Evolutionary conservation across 1,284 basidiomycete species (phyloP).

Genomic region (Sporisorium reilianum): DNA sequence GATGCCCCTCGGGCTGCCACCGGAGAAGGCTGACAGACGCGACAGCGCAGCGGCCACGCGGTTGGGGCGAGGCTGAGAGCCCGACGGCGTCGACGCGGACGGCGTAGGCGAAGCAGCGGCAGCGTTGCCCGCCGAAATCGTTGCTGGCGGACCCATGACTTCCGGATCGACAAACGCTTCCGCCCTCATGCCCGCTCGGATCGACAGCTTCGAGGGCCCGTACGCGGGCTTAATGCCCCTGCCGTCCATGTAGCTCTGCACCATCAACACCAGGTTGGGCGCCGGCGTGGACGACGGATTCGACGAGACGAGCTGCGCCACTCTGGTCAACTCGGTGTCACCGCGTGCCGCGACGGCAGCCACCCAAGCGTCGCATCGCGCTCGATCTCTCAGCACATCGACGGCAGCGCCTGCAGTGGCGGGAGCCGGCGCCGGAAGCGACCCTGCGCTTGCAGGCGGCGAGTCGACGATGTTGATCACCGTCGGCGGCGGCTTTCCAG

Average conservation of each 20-base stretch:
- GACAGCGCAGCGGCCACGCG: conserved; percentile 30
- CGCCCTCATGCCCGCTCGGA: conserved; percentile 16
- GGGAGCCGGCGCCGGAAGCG: conserved; percentile 12
- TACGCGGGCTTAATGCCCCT: conserved; percentile 13
- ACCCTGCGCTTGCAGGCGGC: conserved; percentile 1
- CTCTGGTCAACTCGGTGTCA: conserved; percentile 32
- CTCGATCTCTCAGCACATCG: conserved; percentile 7
- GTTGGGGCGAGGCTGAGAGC: conserved; percentile 15
- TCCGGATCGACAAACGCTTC: conserved; percentile 33
- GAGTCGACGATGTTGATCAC: conserved; percentile 29
- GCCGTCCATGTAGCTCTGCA: conserved; percentile 31
- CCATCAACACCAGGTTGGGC: conserved; percentile 24
- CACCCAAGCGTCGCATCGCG: conserved; percentile 19
- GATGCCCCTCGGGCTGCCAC: conserved; percentile 18
- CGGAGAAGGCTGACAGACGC: conserved; percentile 31
- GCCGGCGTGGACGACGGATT: conserved; percentile 30
- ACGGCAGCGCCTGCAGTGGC: conserved; percentile 12
- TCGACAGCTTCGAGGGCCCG: conserved; percentile 24
- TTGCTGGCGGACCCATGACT: conserved; percentile 21
- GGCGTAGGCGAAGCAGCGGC: conserved; percentile 9
- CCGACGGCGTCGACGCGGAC: conserved; percentile 9
- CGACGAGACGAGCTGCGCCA: conserved; percentile 20
- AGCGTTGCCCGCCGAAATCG: neutral
- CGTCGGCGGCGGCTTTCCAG: conserved; percentile 7
- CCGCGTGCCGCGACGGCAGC: conserved; percentile 9